These are phyloP conservation scores for Naganishia kalamii DNA, from an alignment of 768 basidiomycete genomes.

Conservation along the genomic window DNA sequence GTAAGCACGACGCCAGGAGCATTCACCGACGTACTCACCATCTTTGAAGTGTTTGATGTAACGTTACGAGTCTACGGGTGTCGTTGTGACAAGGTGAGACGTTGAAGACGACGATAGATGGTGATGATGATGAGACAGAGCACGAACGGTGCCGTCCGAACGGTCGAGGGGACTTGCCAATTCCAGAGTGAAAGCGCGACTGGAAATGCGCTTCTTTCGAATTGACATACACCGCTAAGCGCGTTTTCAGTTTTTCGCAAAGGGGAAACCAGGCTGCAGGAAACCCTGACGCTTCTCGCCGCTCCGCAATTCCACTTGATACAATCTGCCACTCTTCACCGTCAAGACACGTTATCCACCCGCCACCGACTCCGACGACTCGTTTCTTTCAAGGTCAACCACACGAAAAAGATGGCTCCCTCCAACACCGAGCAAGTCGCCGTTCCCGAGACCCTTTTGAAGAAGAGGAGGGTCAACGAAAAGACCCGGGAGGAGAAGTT, in stretches of 20 bases:
- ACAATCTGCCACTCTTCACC: background rate
- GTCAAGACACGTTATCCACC: background rate
- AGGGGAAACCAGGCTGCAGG: background rate
- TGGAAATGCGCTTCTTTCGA: background rate
- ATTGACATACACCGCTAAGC: slow-evolving; percentile 7
- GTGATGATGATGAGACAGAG: background rate
- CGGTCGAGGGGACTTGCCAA: background rate
- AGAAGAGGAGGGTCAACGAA: slow-evolving; percentile 97
- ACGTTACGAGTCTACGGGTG: slow-evolving; percentile 26
- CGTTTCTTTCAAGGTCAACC: slow-evolving; percentile 15
- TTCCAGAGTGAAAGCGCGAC: background rate
- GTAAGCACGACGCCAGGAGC: background rate
- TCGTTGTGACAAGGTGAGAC: too few species aligned
- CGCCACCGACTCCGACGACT: slow-evolving; percentile 10
- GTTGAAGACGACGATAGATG: background rate
- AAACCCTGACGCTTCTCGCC: background rate
- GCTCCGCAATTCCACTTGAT: background rate
- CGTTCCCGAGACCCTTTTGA: slow-evolving; percentile 99
- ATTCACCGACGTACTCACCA: slow-evolving; percentile 7
- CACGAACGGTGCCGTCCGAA: background rate
- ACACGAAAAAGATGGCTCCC: slow-evolving; percentile 30
- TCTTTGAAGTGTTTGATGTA: slow-evolving; percentile 23
- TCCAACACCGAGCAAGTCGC: slow-evolving; percentile 55
- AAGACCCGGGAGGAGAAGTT: slow-evolving; percentile 91
- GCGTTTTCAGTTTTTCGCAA: background rate